Conservation (phyloP, 139 green algal species). For the Chlamydomonas sphaeroides region DNA sequence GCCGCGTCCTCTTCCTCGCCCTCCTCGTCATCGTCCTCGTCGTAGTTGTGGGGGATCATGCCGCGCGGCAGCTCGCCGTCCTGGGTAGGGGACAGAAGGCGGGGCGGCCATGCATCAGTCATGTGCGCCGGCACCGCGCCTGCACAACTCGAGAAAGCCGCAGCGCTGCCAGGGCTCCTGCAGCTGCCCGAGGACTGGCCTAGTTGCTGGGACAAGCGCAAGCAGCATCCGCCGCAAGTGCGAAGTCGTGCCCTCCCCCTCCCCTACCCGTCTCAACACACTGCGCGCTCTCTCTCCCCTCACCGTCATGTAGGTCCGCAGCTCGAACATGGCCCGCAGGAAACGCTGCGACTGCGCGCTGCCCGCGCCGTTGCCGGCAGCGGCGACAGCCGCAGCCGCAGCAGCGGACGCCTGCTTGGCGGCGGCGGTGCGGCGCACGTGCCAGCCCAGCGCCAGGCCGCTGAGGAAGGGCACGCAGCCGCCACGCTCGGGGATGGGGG, state of each 20-base stretch:
- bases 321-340: conserved; percentile 39
- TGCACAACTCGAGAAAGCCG: too few relatives aligned
- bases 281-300: too few relatives aligned
- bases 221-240: too few relatives aligned
- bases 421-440: background rate
- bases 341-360: conserved; percentile 30
- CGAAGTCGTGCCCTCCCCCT: too few relatives aligned
- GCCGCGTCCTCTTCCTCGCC: background rate
- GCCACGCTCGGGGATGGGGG: conserved; percentile 18
- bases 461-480: conserved; percentile 20
- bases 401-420: background rate
- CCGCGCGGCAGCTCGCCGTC: conserved; percentile 63
- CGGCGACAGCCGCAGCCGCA: background rate
- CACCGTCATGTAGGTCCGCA: conserved; percentile 43
- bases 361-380: background rate
- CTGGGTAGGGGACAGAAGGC: too few relatives aligned
- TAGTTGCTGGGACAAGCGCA: too few relatives aligned
- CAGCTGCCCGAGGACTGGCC: too few relatives aligned
- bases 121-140: too few relatives aligned
- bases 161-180: too few relatives aligned
- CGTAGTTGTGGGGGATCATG: conserved; percentile 72
- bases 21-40: conserved; percentile 52
- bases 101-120: too few relatives aligned
- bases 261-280: too few relatives aligned
- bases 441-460: conserved; percentile 20